Evolutionary conservation across 176 grass and related monocot genomes (phyloP).

Genomic region (Aechmea fasciata): DNA sequence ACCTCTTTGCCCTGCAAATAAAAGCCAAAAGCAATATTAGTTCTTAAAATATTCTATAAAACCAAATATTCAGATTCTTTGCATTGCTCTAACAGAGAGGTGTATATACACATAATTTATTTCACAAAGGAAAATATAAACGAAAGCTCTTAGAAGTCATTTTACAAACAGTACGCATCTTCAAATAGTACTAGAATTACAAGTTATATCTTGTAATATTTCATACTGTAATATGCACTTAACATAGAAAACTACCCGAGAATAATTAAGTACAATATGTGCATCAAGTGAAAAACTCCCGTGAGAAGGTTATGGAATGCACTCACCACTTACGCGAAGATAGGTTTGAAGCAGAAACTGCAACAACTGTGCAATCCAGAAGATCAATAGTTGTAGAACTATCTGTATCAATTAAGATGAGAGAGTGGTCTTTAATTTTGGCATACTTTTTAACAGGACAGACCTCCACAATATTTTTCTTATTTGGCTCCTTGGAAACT

Average conservation of each 20-base stretch:
- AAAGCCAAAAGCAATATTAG: conserved; percentile 25
- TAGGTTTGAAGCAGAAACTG: conserved; percentile 74
- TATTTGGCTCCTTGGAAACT: conserved; percentile 15
- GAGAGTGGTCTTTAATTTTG: conserved; percentile 13
- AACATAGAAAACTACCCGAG: background rate
- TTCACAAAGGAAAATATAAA: background rate
- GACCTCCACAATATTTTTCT: conserved; percentile 15
- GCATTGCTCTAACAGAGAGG: background rate
- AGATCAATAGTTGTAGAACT: conserved; percentile 58
- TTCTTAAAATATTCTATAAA: background rate
- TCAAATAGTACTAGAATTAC: too few relatives aligned
- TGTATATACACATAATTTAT: background rate
- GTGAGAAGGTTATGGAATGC: background rate
- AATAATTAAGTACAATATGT: background rate
- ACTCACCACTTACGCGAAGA: conserved; percentile 90
- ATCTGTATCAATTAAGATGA: conserved; percentile 19
- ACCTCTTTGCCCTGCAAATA: conserved; percentile 75
- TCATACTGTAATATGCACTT: conserved; percentile 1
- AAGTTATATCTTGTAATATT: background rate
- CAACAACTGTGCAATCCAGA: conserved; percentile 41
- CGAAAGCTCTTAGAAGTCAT: background rate
- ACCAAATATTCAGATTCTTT: background rate
- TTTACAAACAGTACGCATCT: background rate
- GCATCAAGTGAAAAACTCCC: background rate
- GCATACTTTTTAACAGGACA: conserved; percentile 23